Conservation (phyloP, 2,329 filamentous ascomycete species). For the Ustulina deusta region DNA sequence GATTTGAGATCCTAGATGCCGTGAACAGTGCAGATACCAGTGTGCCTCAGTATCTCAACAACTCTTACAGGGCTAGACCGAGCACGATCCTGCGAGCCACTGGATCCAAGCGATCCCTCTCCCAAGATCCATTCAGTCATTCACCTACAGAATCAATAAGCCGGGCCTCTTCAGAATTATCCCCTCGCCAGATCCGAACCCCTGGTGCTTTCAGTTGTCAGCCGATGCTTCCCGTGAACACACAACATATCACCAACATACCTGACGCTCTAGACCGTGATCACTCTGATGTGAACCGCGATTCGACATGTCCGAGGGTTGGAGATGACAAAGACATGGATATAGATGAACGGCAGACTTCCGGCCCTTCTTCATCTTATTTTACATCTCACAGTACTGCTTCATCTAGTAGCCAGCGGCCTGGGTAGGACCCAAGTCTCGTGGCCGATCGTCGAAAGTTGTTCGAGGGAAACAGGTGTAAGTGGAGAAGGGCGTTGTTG, state of each 20-base stretch:
- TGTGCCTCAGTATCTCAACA: slow-evolving; percentile 6
- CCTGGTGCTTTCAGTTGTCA: slow-evolving; percentile 16
- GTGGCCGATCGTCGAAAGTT: slow-evolving; percentile 50
- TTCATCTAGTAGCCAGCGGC: slow-evolving; percentile 37
- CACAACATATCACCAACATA: slow-evolving; percentile 13
- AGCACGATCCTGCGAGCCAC: slow-evolving; percentile 30
- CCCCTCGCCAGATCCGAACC: slow-evolving; percentile 33
- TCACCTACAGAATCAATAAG: slow-evolving; percentile 17
- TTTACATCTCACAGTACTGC: slow-evolving; percentile 13
- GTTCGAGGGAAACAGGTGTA: slow-evolving; percentile 50
- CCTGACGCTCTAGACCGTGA: not conserved
- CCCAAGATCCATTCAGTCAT: slow-evolving; percentile 1
- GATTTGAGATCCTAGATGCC: slow-evolving; percentile 51
- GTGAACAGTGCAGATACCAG: slow-evolving; percentile 41
- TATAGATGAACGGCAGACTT: slow-evolving; percentile 14
- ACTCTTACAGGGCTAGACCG: slow-evolving; percentile 14
- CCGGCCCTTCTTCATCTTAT: slow-evolving; percentile 9
- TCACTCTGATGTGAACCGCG: not conserved
- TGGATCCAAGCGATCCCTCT: slow-evolving; percentile 2
- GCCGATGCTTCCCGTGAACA: slow-evolving; percentile 36
- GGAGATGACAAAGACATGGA: slow-evolving; percentile 9
- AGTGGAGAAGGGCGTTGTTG: slow-evolving; percentile 30
- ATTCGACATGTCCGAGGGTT: not conserved
- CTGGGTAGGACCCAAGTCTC: slow-evolving; percentile 48
- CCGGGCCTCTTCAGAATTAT: slow-evolving; percentile 29